Evolutionary conservation across 2,329 filamentous ascomycete genomes (phyloP).

Genomic region (Paracoccidioides brasiliensis): DNA sequence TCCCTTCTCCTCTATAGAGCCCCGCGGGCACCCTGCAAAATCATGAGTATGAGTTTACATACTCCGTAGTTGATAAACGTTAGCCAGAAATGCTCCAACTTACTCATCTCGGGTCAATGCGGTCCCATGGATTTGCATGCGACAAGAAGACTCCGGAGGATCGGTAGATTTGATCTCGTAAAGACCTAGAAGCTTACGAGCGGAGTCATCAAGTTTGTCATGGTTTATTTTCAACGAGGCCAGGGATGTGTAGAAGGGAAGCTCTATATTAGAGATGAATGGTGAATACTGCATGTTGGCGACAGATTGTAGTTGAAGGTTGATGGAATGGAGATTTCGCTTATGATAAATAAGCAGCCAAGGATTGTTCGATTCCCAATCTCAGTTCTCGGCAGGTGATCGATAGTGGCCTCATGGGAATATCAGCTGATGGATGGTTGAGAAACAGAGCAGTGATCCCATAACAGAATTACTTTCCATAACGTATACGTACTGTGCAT

Average conservation of each 20-base stretch:
- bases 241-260: conserved; percentile 89
- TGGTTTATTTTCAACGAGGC: conserved; percentile 89
- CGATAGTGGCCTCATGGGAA: background rate
- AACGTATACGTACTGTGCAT: no score
- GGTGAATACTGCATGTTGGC: conserved; percentile 60
- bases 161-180: conserved; percentile 72
- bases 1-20: conserved; percentile 74
- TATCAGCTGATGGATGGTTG: background rate
- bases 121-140: conserved; percentile 80
- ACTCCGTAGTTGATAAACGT: background rate
- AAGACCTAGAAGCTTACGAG: conserved; percentile 69
- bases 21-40: conserved; percentile 49
- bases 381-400: background rate
- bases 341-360: background rate
- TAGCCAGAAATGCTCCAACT: conserved; percentile 20
- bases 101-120: conserved; percentile 75
- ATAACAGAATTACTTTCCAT: background rate
- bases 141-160: conserved; percentile 61
- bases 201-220: conserved; percentile 91
- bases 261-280: conserved; percentile 86
- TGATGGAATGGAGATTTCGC: background rate
- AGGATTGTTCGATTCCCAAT: background rate
- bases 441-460: background rate
- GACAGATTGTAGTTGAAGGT: background rate
- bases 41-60: background rate